Evolutionary conservation across 148 eudicot genomes (phyloP), one percentile per base, ranked within the genome.

Genomic region (Linanthus parryae): DNA sequence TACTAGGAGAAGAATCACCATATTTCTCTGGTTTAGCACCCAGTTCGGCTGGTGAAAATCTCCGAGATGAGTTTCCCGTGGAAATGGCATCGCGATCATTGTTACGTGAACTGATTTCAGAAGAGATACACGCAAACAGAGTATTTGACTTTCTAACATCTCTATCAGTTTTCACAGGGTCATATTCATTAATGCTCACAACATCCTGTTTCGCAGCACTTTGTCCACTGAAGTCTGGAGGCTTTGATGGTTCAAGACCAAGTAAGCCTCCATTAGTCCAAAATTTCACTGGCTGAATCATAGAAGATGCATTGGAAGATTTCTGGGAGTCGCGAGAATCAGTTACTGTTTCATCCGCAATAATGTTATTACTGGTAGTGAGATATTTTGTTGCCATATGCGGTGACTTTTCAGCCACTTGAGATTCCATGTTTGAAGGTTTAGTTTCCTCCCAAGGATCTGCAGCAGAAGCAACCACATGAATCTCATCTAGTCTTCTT

Each of bases 171-270:
- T 5, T 31, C 1, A 48, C 35, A 23, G 41, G 47, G 30, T 33
- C 30, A 36, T 34, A 26, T 62, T 56, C 58, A 45, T 27, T 54
- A 34, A 22, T 33, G 43, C 29, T 38, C 25, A 33, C 38, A 45
- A 72, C 44, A 40, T 48, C 65, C 50, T 54, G 65, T 47, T 45
- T 58, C 19, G 22, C 67, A 44, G 44, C 35, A 60, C 65, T 69
- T 22, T 50, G 28, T 29, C 35, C 41, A 59, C 76, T 55, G 41
- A 58, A 73, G 73, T 77, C 99, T 16, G 82, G 79, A 61, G 99
- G 99, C 61, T 94, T 94, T 50, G 96, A 88, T 33, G 99, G 99
- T 54, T 72, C 75, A 56, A 94, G 83, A 62, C 99, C 95, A 4
- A 94, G 68, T 31, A 88, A 73, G 46, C 75, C 70, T 48, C 95